Evolutionary conservation across 1,284 basidiomycete genomes (phyloP).

Genomic region (Cystobasidium slooffiae): DNA sequence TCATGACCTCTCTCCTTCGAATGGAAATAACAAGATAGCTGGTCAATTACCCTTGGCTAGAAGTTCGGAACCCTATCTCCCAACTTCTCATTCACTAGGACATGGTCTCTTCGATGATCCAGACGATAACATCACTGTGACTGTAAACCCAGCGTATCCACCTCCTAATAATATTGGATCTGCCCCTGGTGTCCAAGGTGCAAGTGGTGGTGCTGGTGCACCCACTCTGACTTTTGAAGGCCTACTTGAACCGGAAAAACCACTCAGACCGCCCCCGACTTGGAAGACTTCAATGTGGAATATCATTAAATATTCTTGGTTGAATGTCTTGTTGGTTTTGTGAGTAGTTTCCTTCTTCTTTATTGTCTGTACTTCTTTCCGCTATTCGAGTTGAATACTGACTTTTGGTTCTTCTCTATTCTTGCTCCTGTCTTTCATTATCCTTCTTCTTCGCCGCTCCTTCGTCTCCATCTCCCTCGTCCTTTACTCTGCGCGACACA

Average conservation of each 20-base stretch:
- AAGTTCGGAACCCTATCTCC: conserved; percentile 24
- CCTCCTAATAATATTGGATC: neutral
- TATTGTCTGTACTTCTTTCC: neutral
- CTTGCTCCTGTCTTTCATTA: no score
- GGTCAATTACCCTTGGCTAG: conserved; percentile 15
- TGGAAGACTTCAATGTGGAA: conserved; percentile 28
- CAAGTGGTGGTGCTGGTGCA: conserved; percentile 8
- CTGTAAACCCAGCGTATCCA: neutral
- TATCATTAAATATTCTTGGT: conserved; percentile 58
- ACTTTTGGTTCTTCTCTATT: no score
- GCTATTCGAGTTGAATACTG: neutral
- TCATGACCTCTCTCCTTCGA: no score
- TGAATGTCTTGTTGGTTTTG: conserved; percentile 62
- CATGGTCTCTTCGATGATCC: conserved; percentile 13
- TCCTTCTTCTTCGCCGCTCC: neutral
- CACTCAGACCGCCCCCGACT: conserved; percentile 37
- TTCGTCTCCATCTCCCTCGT: neutral
- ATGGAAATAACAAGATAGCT: no score
- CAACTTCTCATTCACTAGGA: neutral
- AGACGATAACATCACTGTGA: neutral
- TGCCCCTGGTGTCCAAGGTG: conserved; percentile 6
- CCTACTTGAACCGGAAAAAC: conserved; percentile 36
- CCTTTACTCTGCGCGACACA: neutral
- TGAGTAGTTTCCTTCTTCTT: conserved; percentile 22
- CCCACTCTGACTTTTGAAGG: conserved; percentile 23